Conservation (phyloP, 768 basidiomycete species). For the Sarcomyxa edulis region DNA sequence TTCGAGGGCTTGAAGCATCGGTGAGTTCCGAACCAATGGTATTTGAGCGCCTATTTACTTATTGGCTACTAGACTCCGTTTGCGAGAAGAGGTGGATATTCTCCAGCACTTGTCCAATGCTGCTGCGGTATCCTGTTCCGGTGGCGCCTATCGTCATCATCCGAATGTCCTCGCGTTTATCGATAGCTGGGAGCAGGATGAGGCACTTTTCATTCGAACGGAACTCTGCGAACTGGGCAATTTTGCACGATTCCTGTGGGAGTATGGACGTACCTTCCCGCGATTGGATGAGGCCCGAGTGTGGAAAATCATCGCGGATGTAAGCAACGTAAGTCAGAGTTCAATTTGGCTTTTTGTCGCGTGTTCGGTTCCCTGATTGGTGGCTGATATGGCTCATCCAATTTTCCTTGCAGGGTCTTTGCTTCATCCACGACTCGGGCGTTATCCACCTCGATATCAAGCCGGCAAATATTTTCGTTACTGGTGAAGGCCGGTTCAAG, state of each 20-base stretch:
- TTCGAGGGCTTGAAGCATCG: conserved; percentile 91
- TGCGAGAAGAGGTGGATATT: conserved; percentile 93
- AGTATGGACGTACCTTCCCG: conserved; percentile 82
- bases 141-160: conserved; percentile 41
- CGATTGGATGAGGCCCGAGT: conserved; percentile 86
- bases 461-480: conserved; percentile 95
- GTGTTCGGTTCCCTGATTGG: conserved; percentile 12
- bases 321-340: conserved; percentile 71
- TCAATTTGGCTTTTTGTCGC: conserved; percentile 22
- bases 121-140: conserved; percentile 24
- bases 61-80: conserved; percentile 53
- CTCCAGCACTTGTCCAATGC: conserved; percentile 64
- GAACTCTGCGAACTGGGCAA: conserved; percentile 94
- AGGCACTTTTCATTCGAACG: conserved; percentile 86
- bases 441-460: conserved; percentile 96
- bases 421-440: conserved; percentile 83
- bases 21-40: conserved; percentile 38
- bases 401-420: conserved; percentile 60
- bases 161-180: conserved; percentile 84
- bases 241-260: conserved; percentile 85
- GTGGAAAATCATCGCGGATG: conserved; percentile 93
- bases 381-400: no score
- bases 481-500: conserved; percentile 81
- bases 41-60: conserved; percentile 11
- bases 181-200: conserved; percentile 95